Conservation (phyloP, 2,329 filamentous ascomycete species). For the Neobulgaria alba region DNA sequence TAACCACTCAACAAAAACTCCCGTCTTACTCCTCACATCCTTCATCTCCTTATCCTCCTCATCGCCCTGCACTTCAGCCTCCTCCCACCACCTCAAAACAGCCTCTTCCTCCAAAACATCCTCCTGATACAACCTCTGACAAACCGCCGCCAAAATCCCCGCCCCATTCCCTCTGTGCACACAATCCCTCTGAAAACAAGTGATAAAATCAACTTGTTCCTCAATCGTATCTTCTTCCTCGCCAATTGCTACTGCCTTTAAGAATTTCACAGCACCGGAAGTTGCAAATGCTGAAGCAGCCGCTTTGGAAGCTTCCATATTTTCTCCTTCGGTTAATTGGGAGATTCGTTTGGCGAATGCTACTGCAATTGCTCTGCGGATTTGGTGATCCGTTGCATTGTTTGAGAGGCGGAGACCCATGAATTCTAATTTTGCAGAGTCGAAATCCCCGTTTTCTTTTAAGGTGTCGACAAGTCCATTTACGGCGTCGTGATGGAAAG, state of each 20-base stretch:
- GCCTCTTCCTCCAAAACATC: conserved; percentile 87
- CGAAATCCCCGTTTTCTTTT: conserved; percentile 69
- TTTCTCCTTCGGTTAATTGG: conserved; percentile 52
- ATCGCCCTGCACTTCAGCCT: conserved; percentile 47
- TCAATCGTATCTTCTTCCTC: conserved; percentile 42
- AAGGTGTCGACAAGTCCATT: conserved; percentile 80
- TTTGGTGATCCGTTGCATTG: conserved; percentile 82
- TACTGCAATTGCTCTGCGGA: conserved; percentile 76
- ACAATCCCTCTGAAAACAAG: conserved; percentile 75
- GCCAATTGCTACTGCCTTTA: conserved; percentile 51
- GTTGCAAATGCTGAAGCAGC: conserved; percentile 52
- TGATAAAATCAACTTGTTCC: conserved; percentile 79
- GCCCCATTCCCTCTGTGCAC: conserved; percentile 55
- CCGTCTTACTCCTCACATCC: conserved; percentile 63
- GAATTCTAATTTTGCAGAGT: conserved; percentile 76
- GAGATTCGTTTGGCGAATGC: conserved; percentile 77
- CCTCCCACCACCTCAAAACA: conserved; percentile 81
- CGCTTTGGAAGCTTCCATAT: conserved; percentile 53
- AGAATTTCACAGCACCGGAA: conserved; percentile 45
- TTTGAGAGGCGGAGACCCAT: conserved; percentile 86
- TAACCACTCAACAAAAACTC: conserved; percentile 75
- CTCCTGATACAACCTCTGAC: conserved; percentile 76
- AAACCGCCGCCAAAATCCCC: conserved; percentile 62
- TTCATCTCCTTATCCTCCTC: conserved; percentile 59
- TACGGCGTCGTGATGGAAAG: conserved; percentile 84